Conservation (phyloP, 2,329 filamentous ascomycete species). For the Botryotinia calthae region DNA sequence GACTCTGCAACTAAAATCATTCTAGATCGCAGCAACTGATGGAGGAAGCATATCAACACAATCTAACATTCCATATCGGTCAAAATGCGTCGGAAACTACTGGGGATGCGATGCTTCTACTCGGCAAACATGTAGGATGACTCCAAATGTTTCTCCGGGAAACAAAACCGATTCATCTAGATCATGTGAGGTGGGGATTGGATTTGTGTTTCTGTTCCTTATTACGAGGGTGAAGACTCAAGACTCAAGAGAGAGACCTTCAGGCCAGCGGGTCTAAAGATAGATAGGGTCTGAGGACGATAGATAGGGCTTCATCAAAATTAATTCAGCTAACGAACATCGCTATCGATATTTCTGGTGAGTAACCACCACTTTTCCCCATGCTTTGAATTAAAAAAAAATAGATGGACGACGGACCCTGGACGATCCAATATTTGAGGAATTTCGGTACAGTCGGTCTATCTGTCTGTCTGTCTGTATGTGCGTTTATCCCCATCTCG, state of each 20-base stretch:
- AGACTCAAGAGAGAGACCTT: background rate
- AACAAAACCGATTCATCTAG: constrained; percentile 3
- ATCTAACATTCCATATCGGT: background rate
- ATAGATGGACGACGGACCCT: background rate
- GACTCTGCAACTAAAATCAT: constrained; percentile 1
- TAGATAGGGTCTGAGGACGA: background rate
- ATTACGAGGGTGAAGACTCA: background rate
- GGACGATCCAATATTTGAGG: background rate
- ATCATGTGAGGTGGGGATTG: constrained; percentile 5
- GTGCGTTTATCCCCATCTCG: background rate
- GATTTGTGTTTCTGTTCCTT: background rate
- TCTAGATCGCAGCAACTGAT: background rate
- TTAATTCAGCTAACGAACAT: background rate
- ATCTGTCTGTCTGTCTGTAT: background rate
- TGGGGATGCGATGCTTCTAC: background rate
- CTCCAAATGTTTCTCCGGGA: constrained; percentile 15
- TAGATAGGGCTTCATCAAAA: background rate
- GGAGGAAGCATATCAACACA: background rate
- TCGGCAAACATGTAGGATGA: constrained; percentile 14
- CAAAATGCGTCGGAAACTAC: background rate
- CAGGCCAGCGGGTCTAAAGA: background rate
- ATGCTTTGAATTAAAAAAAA: background rate
- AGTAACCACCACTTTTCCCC: background rate
- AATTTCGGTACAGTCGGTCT: background rate
- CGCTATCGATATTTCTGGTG: background rate